Evolutionary conservation across 2,329 filamentous ascomycete species (phyloP).

Genomic region (Lachnellula subtilissima): DNA sequence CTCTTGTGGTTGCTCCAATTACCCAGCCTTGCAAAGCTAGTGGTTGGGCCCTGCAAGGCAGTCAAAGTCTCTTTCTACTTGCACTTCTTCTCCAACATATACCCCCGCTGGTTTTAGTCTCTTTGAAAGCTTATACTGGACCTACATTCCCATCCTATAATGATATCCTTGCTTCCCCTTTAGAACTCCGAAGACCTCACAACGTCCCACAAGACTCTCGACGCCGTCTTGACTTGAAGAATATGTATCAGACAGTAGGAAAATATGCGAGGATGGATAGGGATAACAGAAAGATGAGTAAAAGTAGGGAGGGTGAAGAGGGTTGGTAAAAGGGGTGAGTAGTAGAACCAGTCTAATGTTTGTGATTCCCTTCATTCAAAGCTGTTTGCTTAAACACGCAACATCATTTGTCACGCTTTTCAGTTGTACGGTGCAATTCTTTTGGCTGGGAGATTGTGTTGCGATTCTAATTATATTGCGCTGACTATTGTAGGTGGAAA

Average conservation of each 20-base stretch:
- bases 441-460: too few relatives aligned
- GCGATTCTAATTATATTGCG: not conserved
- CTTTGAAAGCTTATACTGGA: not conserved
- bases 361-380: too few relatives aligned
- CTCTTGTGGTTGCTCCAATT: not conserved
- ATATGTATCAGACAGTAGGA: not conserved
- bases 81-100: not conserved
- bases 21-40: not conserved
- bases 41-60: not conserved
- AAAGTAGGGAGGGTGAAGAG: not conserved
- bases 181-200: too few relatives aligned
- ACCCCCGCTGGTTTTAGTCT: not conserved
- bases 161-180: too few relatives aligned
- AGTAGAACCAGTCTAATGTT: too few relatives aligned
- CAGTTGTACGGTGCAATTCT: too few relatives aligned
- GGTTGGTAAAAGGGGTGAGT: not conserved
- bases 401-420: too few relatives aligned
- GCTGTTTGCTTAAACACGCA: too few relatives aligned
- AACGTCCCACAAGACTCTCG: too few relatives aligned
- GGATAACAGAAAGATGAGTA: not conserved
- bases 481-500: not conserved
- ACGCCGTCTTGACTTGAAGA: not conserved
- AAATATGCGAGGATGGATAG: not conserved
- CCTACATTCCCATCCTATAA: too few relatives aligned
- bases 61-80: not conserved